Percentiles rank a stretch among this genome's conserved stretches.
These are phyloP conservation scores for Amanita jacksonii DNA, from an alignment of 768 basidiomycete genomes.

Conservation along the genomic window DNA sequence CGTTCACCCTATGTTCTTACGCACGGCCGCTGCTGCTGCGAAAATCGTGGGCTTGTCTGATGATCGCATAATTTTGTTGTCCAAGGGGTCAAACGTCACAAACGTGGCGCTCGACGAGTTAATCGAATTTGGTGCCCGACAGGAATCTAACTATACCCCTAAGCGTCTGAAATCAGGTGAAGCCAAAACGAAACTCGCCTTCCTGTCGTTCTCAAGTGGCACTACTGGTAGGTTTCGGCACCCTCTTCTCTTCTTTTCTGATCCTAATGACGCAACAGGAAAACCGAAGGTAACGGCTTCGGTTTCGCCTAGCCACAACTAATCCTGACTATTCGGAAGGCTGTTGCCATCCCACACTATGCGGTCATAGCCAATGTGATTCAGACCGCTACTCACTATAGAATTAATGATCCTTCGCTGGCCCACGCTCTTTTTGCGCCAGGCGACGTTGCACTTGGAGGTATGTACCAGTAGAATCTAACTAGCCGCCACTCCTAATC, in stretches of 20 bases:
- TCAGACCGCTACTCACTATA: constrained; percentile 47
- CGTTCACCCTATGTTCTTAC: constrained; percentile 33
- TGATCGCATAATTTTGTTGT: constrained; percentile 32
- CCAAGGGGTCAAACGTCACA: constrained; percentile 11
- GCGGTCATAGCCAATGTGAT: constrained; percentile 53
- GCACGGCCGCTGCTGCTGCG: constrained; percentile 37
- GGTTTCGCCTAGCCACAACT: not conserved
- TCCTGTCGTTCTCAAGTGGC: constrained; percentile 66
- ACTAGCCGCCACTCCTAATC: not conserved
- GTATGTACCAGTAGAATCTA: constrained; percentile 26
- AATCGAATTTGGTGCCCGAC: constrained; percentile 30
- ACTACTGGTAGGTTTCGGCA: constrained; percentile 51
- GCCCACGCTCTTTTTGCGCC: constrained; percentile 33
- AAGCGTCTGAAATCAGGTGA: constrained; percentile 43
- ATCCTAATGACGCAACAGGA: constrained; percentile 13
- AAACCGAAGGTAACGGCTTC: constrained; percentile 25
- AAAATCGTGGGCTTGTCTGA: constrained; percentile 28
- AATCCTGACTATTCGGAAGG: constrained; percentile 25
- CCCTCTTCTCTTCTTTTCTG: not conserved
- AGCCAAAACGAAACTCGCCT: constrained; percentile 50
- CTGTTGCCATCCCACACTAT: constrained; percentile 60
- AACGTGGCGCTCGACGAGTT: constrained; percentile 34
- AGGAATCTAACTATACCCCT: constrained; percentile 33
- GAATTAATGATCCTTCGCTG: constrained; percentile 29
- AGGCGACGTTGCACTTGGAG: constrained; percentile 49